A percentile compares a stretch with the other conserved stretches of the same genome.
These are phyloP conservation scores for Cystobasidium onofrii DNA, from an alignment of 768 basidiomycete genomes.

Conservation along the genomic window DNA sequence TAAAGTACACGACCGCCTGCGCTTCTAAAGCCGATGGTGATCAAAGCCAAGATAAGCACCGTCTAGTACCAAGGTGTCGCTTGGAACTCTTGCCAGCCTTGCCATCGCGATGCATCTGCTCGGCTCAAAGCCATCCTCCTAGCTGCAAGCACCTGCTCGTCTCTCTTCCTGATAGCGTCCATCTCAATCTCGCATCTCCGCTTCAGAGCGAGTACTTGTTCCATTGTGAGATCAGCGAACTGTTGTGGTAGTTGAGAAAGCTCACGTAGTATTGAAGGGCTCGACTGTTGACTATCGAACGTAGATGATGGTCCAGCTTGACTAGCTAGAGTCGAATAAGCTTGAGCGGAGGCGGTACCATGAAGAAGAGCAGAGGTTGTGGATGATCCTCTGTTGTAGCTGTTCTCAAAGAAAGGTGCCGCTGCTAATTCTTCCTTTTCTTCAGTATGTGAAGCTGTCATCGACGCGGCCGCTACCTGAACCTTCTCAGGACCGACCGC, in stretches of 20 bases:
- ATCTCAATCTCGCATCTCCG: slow-evolving; percentile 2
- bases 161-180: background rate
- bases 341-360: background rate
- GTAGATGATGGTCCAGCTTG: background rate
- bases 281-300: background rate
- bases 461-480: background rate
- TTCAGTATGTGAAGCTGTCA: background rate
- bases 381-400: background rate
- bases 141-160: background rate
- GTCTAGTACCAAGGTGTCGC: slow-evolving; percentile 23
- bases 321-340: background rate
- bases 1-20: no score
- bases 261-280: background rate
- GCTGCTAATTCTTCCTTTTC: background rate
- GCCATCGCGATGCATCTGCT: slow-evolving; percentile 24
- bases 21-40: no score
- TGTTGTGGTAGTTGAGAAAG: background rate
- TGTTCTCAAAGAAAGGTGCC: background rate
- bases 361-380: background rate
- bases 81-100: slow-evolving; percentile 12
- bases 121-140: background rate
- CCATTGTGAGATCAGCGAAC: background rate
- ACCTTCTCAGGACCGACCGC: background rate
- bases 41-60: no score
- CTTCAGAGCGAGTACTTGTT: background rate